Percentiles rank a stretch among this genome's conserved stretches.
Conservation (phyloP, 129 eudicot genomes). For the Arctium lappa region DNA sequence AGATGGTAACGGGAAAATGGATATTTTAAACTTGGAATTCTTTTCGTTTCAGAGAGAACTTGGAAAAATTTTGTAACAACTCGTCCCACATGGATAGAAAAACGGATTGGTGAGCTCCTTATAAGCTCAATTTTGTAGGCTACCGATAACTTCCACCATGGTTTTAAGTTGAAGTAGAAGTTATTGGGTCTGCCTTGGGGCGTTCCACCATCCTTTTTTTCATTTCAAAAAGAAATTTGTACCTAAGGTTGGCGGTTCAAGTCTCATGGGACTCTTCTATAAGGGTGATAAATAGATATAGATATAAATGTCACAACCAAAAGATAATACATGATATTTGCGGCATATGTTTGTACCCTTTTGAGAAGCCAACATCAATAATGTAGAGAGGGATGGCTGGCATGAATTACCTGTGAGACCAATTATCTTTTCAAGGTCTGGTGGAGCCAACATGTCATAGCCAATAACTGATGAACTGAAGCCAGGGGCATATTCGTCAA, state of each 20-base stretch:
- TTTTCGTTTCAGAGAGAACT: no score
- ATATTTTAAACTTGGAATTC: not conserved
- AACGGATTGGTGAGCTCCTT: no score
- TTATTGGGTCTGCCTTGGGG: no score
- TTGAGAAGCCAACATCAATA: not conserved
- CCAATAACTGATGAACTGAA: constrained; percentile 89
- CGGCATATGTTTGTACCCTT: not conserved
- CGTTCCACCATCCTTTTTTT: no score
- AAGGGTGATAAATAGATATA: not conserved
- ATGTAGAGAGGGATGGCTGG: constrained; percentile 5
- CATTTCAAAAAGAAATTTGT: no score
- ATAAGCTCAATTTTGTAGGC: no score
- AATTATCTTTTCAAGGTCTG: constrained; percentile 90
- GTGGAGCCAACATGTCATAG: constrained; percentile 98
- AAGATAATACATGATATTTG: not conserved
- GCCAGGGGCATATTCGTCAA: constrained; percentile 98
- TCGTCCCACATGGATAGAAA: no score
- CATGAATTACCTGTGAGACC: constrained; percentile 80
- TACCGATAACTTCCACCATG: no score
- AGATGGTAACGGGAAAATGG: not conserved
- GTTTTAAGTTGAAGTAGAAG: no score
- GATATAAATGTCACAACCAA: not conserved
- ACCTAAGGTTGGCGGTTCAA: no score
- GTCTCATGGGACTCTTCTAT: no score
- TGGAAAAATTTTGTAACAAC: no score